These are phyloP conservation scores for Paxillus ammoniavirescens DNA, from an alignment of 768 basidiomycete species.

Conservation along the genomic window DNA sequence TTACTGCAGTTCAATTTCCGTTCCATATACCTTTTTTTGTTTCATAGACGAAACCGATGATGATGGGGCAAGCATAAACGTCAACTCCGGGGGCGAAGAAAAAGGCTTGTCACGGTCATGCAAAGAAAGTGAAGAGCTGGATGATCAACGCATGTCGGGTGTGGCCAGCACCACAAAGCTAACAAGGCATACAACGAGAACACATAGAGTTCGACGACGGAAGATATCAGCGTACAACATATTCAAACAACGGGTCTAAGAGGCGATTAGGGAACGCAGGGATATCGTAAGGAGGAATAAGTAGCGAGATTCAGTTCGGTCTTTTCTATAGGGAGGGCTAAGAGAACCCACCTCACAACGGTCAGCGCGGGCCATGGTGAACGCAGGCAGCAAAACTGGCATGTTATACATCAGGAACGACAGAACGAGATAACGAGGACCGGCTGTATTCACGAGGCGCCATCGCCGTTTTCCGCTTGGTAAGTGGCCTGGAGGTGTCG, in stretches of 20 bases:
- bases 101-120: background rate
- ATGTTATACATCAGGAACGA: slow-evolving; percentile 13
- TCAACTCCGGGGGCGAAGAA: no score
- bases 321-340: slow-evolving; percentile 4
- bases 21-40: slow-evolving; percentile 14
- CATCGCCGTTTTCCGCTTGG: slow-evolving; percentile 31
- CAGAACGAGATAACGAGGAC: slow-evolving; percentile 30
- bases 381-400: slow-evolving; percentile 7
- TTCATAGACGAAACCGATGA: slow-evolving; percentile 3
- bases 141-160: slow-evolving; percentile 1
- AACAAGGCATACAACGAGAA: slow-evolving; percentile 27
- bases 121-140: slow-evolving; percentile 8
- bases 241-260: slow-evolving; percentile 13
- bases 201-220: slow-evolving; percentile 21
- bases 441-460: slow-evolving; percentile 18
- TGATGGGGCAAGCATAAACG: slow-evolving; percentile 15
- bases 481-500: slow-evolving; percentile 37
- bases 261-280: slow-evolving; percentile 5
- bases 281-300: slow-evolving; percentile 12
- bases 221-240: slow-evolving; percentile 26
- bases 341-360: slow-evolving; percentile 27
- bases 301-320: slow-evolving; percentile 22
- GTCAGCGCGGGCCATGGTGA: slow-evolving; percentile 4
- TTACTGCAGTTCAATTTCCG: slow-evolving; percentile 13
- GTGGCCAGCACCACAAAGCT: slow-evolving; percentile 19